phyloP scores from a whole-genome alignment of 2,329 filamentous ascomycete species.

The Atkinsonella texensis region DNA sequence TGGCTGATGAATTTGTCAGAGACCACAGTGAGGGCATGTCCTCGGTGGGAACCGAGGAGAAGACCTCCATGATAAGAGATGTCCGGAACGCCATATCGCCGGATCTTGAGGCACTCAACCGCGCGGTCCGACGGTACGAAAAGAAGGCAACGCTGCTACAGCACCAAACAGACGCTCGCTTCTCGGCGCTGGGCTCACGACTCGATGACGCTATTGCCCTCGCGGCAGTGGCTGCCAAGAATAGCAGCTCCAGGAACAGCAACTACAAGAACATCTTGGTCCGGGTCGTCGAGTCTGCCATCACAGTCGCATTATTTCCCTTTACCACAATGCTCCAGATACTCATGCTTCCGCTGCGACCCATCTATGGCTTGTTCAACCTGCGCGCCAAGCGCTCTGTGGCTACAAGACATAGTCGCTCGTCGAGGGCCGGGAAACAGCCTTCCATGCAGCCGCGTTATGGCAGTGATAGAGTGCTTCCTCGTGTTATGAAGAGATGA shows the following conservation, averaged over 20 bases:
- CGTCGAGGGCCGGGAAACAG: conserved; percentile 1
- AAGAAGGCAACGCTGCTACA: conserved; percentile 70
- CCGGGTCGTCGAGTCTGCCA: conserved; percentile 25
- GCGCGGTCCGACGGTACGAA: conserved; percentile 82
- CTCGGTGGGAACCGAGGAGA: conserved; percentile 24
- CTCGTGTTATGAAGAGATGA: conserved; percentile 20
- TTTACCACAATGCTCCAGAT: conserved; percentile 27
- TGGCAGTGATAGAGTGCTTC: conserved; percentile 23
- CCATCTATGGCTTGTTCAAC: conserved; percentile 22
- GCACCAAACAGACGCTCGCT: conserved; percentile 62
- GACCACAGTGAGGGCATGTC: conserved; percentile 20
- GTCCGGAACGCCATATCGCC: conserved; percentile 58
- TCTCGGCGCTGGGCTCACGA: conserved; percentile 58
- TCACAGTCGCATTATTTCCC: conserved; percentile 27
- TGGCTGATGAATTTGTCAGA: conserved; percentile 14
- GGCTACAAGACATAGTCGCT: conserved; percentile 12
- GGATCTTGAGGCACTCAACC: conserved; percentile 77
- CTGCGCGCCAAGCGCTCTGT: conserved; percentile 17
- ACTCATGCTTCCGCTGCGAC: conserved; percentile 30
- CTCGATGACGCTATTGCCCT: conserved; percentile 68
- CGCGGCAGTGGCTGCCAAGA: conserved; percentile 60
- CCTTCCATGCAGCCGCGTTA: conserved; percentile 17
- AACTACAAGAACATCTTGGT: conserved; percentile 23
- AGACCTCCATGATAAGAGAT: conserved; percentile 38
- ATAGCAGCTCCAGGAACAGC: conserved; percentile 30